Evolutionary conservation across 306 rosid species (phyloP).

Genomic region (Pterocarpus macrocarpus): DNA sequence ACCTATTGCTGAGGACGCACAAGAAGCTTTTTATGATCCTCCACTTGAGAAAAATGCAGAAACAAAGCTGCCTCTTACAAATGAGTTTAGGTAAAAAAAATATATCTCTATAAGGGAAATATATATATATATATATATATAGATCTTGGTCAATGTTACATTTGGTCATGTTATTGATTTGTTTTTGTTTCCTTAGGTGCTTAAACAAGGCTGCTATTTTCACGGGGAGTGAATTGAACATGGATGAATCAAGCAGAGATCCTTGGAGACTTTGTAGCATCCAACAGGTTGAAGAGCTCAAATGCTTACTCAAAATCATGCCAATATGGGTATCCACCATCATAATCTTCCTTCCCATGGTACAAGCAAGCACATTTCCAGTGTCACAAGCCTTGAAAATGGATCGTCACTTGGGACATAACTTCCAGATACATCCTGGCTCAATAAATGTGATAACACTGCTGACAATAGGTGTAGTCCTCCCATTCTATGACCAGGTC

Average conservation of each 20-base stretch:
- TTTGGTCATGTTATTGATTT: background rate
- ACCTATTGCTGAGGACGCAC: slow-evolving; percentile 10
- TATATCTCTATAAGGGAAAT: background rate
- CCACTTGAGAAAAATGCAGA: slow-evolving; percentile 42
- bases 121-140: too few species aligned
- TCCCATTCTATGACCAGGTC: slow-evolving; percentile 49
- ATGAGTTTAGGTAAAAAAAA: slow-evolving; percentile 54
- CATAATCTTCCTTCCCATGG: slow-evolving; percentile 47
- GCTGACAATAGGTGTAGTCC: slow-evolving; percentile 41
- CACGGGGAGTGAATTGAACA: slow-evolving; percentile 48
- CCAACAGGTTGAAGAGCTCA: slow-evolving; percentile 69
- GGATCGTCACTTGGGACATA: slow-evolving; percentile 43
- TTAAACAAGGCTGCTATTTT: slow-evolving; percentile 66
- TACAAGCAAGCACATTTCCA: slow-evolving; percentile 51
- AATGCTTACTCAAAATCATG: slow-evolving; percentile 44
- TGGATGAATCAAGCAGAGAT: slow-evolving; percentile 48
- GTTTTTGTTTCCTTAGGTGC: slow-evolving; percentile 42
- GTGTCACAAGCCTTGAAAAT: slow-evolving; percentile 67
- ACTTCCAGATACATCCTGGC: slow-evolving; percentile 48
- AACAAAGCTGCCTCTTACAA: slow-evolving; percentile 57
- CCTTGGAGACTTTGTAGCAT: slow-evolving; percentile 63
- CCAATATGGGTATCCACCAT: slow-evolving; percentile 64
- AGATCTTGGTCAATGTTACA: too few species aligned
- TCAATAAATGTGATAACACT: slow-evolving; percentile 40
- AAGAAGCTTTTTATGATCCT: slow-evolving; percentile 52